These are phyloP conservation scores for Volvox africanus DNA, from an alignment of 139 green algal genomes.

Conservation along the genomic window DNA sequence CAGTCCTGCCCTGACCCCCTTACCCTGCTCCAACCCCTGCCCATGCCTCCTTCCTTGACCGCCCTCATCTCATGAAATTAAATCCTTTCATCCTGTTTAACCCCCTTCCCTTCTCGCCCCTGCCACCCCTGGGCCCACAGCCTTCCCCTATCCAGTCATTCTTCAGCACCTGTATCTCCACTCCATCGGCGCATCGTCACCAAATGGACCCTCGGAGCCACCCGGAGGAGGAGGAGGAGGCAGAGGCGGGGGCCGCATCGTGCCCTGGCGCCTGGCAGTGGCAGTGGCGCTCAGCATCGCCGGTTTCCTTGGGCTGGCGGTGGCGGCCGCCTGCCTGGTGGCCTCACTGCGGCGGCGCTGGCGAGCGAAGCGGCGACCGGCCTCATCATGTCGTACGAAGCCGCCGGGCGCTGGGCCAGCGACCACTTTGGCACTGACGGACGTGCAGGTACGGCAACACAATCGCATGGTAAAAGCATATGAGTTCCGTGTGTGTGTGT, in stretches of 20 bases:
- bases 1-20: neutral
- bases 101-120: neutral
- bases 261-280: neutral
- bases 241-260: neutral
- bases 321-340: neutral
- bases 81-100: neutral
- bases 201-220: neutral
- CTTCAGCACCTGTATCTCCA: constrained; percentile 2
- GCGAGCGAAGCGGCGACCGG: neutral
- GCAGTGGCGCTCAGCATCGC: neutral
- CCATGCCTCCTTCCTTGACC: no score
- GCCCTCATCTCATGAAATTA: neutral
- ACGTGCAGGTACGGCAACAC: constrained; percentile 41
- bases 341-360: constrained; percentile 1
- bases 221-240: neutral
- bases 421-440: constrained; percentile 44
- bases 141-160: constrained; percentile 21
- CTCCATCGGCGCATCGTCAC: neutral
- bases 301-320: neutral
- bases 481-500: no score
- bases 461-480: no score
- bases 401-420: constrained; percentile 8
- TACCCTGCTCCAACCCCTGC: neutral
- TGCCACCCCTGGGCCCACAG: neutral
- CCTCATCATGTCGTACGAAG: neutral